Evolutionary conservation across 768 basidiomycete species (phyloP).

Genomic region (Brasilioporus rufonigricans): DNA sequence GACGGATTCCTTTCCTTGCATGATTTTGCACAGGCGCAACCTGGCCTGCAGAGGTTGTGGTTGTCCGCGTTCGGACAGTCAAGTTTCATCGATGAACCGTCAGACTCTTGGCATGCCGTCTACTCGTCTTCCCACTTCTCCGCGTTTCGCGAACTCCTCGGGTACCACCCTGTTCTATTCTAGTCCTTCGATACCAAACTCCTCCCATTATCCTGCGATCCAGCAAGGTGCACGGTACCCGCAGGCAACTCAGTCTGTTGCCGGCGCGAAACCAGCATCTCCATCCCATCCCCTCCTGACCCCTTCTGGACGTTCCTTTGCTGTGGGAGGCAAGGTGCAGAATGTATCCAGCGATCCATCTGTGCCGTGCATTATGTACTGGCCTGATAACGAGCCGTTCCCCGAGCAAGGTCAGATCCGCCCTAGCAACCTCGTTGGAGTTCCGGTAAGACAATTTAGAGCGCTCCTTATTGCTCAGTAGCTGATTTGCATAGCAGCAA

Average conservation of each 20-base stretch:
- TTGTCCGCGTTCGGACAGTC: constrained; percentile 47
- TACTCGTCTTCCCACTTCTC: constrained; percentile 24
- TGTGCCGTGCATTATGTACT: constrained; percentile 79
- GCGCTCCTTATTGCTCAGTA: background rate
- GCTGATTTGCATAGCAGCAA: constrained; percentile 43
- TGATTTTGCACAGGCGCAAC: constrained; percentile 66
- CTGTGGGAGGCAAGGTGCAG: constrained; percentile 73
- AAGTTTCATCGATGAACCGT: constrained; percentile 31
- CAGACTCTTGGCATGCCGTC: constrained; percentile 27
- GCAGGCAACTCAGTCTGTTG: constrained; percentile 23
- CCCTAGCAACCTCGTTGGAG: constrained; percentile 51
- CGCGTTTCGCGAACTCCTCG: constrained; percentile 21
- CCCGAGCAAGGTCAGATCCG: constrained; percentile 80
- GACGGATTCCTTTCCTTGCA: constrained; percentile 47
- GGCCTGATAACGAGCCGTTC: constrained; percentile 86
- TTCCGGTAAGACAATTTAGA: constrained; percentile 43
- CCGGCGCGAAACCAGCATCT: constrained; percentile 34
- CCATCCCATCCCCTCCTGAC: constrained; percentile 74
- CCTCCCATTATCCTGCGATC: constrained; percentile 30
- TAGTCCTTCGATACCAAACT: constrained; percentile 23
- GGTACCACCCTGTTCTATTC: constrained; percentile 17
- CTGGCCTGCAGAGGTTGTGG: constrained; percentile 76
- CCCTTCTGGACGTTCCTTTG: constrained; percentile 77
- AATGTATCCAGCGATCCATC: constrained; percentile 75
- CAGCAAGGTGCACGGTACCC: constrained; percentile 27